A percentile compares a stretch with the other conserved stretches of the same genome.
These are phyloP conservation scores for Salvia hispanica DNA, from an alignment of 257 asterid genomes.

Conservation along the genomic window DNA sequence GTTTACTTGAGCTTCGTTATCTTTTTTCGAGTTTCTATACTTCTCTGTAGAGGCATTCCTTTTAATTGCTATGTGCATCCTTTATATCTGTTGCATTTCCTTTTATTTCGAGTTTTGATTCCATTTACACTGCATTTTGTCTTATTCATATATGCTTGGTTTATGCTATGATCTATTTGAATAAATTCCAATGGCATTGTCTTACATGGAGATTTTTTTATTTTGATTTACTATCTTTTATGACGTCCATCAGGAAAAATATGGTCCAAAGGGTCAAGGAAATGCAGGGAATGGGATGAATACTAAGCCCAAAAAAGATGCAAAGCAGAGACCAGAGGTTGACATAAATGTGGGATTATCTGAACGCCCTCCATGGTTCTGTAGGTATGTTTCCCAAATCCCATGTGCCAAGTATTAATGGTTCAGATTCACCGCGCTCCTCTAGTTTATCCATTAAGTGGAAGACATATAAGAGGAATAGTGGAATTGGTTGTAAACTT, in stretches of 20 bases:
- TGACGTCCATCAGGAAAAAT: slow-evolving; percentile 66
- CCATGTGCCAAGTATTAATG: neutral
- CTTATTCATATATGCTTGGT: neutral
- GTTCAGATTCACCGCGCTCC: slow-evolving; percentile 5
- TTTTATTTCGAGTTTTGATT: neutral
- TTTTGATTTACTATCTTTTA: slow-evolving; percentile 11
- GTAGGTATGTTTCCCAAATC: slow-evolving; percentile 54
- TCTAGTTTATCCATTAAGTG: slow-evolving; percentile 25
- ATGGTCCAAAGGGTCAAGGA: slow-evolving; percentile 90
- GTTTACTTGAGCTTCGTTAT: neutral
- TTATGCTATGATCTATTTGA: neutral
- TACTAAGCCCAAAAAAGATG: slow-evolving; percentile 50
- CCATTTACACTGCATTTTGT: neutral
- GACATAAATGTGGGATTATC: slow-evolving; percentile 88
- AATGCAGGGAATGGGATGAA: slow-evolving; percentile 55
- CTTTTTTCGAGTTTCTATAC: neutral
- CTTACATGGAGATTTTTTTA: neutral
- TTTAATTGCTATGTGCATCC: slow-evolving; percentile 5
- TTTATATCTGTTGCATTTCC: neutral
- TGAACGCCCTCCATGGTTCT: slow-evolving; percentile 87
- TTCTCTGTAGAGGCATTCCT: neutral
- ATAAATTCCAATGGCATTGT: neutral
- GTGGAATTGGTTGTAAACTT: slow-evolving; percentile 1
- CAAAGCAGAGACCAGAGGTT: slow-evolving; percentile 74
- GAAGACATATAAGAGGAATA: neutral